Percentiles rank a stretch among this genome's conserved stretches.
Conservation (phyloP, 1,284 basidiomycete genomes). For the Phylloboletellus chloephorus region DNA sequence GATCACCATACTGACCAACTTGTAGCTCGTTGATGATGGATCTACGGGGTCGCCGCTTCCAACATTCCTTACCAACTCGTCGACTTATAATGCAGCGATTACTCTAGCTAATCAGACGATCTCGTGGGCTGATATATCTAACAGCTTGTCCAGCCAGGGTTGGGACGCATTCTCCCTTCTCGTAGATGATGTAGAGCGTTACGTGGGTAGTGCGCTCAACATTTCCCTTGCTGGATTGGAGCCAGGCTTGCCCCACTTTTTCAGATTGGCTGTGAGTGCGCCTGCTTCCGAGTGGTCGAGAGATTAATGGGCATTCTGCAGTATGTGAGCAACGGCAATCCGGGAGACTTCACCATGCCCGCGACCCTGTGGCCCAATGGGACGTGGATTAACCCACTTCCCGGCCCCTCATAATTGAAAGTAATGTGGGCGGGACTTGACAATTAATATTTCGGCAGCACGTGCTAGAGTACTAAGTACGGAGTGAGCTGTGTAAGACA, state of each 20-base stretch:
- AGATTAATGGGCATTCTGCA: slow-evolving; percentile 27
- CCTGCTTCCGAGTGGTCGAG: slow-evolving; percentile 1
- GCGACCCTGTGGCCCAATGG: slow-evolving; percentile 76
- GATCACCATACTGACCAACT: slow-evolving; percentile 2
- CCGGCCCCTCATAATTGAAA: slow-evolving; percentile 54
- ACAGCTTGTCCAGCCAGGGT: slow-evolving; percentile 32
- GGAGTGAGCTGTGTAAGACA: slow-evolving; percentile 17
- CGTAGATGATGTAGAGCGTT: slow-evolving; percentile 82
- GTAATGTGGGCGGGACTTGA: background rate
- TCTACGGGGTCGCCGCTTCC: slow-evolving; percentile 66
- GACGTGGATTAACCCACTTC: slow-evolving; percentile 69
- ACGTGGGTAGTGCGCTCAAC: slow-evolving; percentile 59
- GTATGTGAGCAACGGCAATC: slow-evolving; percentile 48
- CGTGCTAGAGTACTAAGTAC: background rate
- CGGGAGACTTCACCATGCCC: slow-evolving; percentile 80
- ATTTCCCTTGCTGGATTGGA: slow-evolving; percentile 63
- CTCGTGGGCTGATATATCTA: slow-evolving; percentile 55
- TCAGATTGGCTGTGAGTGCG: slow-evolving; percentile 72
- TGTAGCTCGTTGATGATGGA: slow-evolving; percentile 65
- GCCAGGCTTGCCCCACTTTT: slow-evolving; percentile 69
- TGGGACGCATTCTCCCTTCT: slow-evolving; percentile 79
- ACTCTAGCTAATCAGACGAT: slow-evolving; percentile 54
- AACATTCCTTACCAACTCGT: slow-evolving; percentile 66
- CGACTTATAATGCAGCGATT: slow-evolving; percentile 53
- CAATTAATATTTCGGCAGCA: background rate